Evolutionary conservation across 1,139 yeast species (phyloP).

Genomic region (Ashbya aceris): DNA sequence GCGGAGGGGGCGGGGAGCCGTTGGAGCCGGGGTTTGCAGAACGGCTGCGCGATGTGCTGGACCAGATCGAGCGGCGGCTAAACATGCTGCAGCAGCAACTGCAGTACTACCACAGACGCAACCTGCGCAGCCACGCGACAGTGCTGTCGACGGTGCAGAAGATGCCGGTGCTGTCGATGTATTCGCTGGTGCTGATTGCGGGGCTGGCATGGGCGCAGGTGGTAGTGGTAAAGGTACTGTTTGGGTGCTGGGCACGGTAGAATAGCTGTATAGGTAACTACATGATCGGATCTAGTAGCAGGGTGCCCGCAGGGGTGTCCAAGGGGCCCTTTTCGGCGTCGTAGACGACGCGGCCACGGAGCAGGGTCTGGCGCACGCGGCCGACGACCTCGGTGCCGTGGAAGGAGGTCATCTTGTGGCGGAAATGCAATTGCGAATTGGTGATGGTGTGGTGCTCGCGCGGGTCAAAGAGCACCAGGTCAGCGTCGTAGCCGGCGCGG

Average conservation of each 20-base stretch:
- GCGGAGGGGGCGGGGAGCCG: conserved; percentile 31
- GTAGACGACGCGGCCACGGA: conserved; percentile 66
- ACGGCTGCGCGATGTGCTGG: conserved; percentile 35
- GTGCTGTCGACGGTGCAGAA: conserved; percentile 83
- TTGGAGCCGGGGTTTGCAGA: not conserved
- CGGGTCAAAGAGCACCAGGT: conserved; percentile 72
- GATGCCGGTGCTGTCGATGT: conserved; percentile 73
- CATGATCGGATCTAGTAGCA: conserved; percentile 45
- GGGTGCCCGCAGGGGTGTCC: conserved; percentile 45
- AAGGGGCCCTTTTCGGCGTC: conserved; percentile 50
- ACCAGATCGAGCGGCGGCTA: conserved; percentile 58
- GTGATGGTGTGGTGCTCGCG: conserved; percentile 44
- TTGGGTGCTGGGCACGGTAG: not conserved
- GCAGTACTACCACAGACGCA: conserved; percentile 86
- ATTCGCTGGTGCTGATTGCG: conserved; percentile 73
- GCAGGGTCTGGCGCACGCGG: conserved; percentile 63
- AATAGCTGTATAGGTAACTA: not conserved
- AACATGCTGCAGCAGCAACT: conserved; percentile 55
- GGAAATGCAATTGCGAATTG: conserved; percentile 57
- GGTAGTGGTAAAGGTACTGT: conserved; percentile 32
- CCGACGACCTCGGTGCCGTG: conserved; percentile 63
- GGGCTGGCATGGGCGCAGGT: conserved; percentile 84
- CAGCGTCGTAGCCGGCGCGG: conserved; percentile 74
- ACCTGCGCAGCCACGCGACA: conserved; percentile 83
- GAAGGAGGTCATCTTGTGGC: conserved; percentile 82